phyloP scores from a whole-genome alignment of 306 rosid genomes.

The Ceratonia siliqua region DNA sequence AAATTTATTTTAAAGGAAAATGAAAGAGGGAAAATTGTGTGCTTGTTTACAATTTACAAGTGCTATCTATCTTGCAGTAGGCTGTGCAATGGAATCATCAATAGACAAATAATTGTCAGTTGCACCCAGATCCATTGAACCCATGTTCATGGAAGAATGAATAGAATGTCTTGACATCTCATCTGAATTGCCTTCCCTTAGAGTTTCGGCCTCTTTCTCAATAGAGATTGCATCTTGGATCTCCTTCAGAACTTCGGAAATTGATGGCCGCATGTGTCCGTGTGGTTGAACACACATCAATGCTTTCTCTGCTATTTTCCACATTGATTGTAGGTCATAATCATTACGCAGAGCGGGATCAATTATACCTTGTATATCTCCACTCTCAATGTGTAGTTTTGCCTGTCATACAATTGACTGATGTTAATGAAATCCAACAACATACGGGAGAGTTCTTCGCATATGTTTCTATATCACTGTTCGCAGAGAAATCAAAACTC shows the following conservation, averaged over 20 bases:
- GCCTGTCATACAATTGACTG: too few relatives aligned
- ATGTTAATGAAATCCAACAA: too few relatives aligned
- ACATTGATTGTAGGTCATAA: slow-evolving; percentile 90
- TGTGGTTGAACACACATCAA: slow-evolving; percentile 94
- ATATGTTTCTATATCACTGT: too few relatives aligned
- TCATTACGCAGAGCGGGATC: slow-evolving; percentile 67
- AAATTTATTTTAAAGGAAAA: neutral
- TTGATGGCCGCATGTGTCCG: slow-evolving; percentile 86
- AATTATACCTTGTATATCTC: slow-evolving; percentile 92
- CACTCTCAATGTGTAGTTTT: slow-evolving; percentile 84
- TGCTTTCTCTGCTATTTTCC: slow-evolving; percentile 99
- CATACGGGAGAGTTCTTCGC: too few relatives aligned
- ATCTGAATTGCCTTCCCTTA: too few relatives aligned
- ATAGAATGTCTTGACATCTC: slow-evolving; percentile 64
- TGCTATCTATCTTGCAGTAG: slow-evolving; percentile 64
- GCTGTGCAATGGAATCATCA: slow-evolving; percentile 78
- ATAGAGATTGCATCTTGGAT: slow-evolving; percentile 86
- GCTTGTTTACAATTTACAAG: neutral
- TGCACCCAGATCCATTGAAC: slow-evolving; percentile 72
- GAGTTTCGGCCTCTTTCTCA: slow-evolving; percentile 75
- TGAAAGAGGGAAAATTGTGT: slow-evolving; percentile 1
- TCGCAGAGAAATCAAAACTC: slow-evolving; percentile 50
- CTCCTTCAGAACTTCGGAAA: slow-evolving; percentile 95
- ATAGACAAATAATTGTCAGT: slow-evolving; percentile 65
- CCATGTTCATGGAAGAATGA: slow-evolving; percentile 74